Percentiles rank a stretch among this genome's conserved stretches.
These are phyloP conservation scores for Aspergillus nomiae DNA, from an alignment of 2,329 filamentous ascomycete genomes.

Conservation along the genomic window DNA sequence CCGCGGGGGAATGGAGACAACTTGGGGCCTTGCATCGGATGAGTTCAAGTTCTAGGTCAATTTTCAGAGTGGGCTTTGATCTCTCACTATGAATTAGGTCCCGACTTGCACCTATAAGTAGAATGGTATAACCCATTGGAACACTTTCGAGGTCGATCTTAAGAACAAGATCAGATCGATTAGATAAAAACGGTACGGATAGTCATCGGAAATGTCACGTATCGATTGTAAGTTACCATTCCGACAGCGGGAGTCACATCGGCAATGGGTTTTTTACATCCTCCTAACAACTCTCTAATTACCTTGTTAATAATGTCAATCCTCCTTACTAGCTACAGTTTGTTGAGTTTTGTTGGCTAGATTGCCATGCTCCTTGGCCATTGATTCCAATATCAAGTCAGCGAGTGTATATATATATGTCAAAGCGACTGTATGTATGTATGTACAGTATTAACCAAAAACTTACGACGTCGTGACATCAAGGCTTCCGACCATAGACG, in stretches of 20 bases:
- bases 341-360: neutral
- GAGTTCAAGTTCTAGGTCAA: neutral
- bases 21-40: neutral
- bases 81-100: neutral
- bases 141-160: neutral
- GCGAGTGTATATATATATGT: neutral
- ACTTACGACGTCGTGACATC: neutral
- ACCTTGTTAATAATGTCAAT: neutral
- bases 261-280: constrained; percentile 1
- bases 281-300: neutral
- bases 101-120: neutral
- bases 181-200: neutral
- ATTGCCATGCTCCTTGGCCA: neutral
- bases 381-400: neutral
- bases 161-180: neutral
- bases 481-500: neutral
- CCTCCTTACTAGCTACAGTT: neutral
- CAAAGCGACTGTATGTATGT: neutral
- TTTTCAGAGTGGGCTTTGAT: neutral
- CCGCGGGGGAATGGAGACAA: neutral
- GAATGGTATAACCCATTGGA: neutral
- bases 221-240: constrained; percentile 9
- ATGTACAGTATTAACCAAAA: neutral
- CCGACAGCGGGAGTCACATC: constrained; percentile 10
- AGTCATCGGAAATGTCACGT: neutral